Percentiles rank a stretch among this genome's conserved stretches.
phyloP scores from a whole-genome alignment of 2,329 filamentous ascomycete genomes.

The Pyrenochaeta sp. region DNA sequence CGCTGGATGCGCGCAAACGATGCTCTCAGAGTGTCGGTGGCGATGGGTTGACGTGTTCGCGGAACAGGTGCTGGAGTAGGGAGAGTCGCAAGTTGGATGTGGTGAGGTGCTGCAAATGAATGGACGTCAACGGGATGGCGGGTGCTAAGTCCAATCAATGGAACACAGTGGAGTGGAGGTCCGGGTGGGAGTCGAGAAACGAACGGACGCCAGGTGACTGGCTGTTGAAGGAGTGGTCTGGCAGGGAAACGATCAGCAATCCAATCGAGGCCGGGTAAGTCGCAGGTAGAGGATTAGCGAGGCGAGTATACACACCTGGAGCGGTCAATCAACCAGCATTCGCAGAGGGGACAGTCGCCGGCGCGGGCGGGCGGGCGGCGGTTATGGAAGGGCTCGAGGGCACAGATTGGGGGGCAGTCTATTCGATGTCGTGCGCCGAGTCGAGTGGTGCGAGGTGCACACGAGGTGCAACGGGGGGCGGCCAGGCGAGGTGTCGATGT shows the following conservation, averaged over 20 bases:
- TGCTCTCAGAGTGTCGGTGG: conserved; percentile 30
- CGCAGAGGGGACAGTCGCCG: conserved; percentile 16
- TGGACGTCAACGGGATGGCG: conserved; percentile 38
- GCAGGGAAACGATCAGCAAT: conserved; percentile 34
- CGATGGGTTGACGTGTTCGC: conserved; percentile 22
- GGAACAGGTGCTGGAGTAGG: conserved; percentile 37
- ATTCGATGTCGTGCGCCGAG: conserved; percentile 2
- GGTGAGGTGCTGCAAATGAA: conserved; percentile 33
- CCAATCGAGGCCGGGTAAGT: conserved; percentile 26
- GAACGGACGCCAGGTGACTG: conserved; percentile 52
- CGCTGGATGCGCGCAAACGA: conserved; percentile 24
- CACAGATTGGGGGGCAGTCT: conserved; percentile 18
- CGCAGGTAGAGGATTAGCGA: conserved; percentile 12
- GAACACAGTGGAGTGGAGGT: conserved; percentile 25
- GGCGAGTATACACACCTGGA: conserved; percentile 33
- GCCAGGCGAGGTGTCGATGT: conserved; percentile 17
- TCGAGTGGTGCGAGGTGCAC: conserved; percentile 13
- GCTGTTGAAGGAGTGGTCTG: conserved; percentile 38
- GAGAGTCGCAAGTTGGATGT: conserved; percentile 36
- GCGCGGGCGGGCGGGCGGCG: conserved; percentile 17
- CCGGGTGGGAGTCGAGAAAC: conserved; percentile 47
- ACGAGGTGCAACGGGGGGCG: conserved; percentile 31
- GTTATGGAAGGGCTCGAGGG: conserved; percentile 16
- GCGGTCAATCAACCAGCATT: conserved; percentile 44
- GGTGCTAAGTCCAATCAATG: conserved; percentile 47